Evolutionary conservation across 805 yeast species (phyloP), one percentile per base, ranked within the genome.

Genomic region (Clavispora asparagi): DNA sequence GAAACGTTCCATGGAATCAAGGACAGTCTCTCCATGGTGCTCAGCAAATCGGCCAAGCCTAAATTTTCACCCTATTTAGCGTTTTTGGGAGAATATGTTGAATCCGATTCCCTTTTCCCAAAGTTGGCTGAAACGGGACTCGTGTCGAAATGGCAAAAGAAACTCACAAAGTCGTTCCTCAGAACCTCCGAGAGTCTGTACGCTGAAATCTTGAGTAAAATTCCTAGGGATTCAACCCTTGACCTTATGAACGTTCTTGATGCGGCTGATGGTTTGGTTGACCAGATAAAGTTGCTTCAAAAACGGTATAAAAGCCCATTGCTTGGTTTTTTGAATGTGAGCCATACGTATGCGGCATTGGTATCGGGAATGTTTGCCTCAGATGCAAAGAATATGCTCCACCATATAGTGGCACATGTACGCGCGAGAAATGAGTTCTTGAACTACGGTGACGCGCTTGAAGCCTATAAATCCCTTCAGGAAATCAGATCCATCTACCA

Each of bases 151-250:
- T 79, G 83, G 77, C 76, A 71, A 43, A 65, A 60, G 50, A 62
- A 63, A 40, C 56, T 73, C 25, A 58, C 67, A 2, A 68, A 64
- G 40, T 35, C 70, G 1, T 54, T 74, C 11, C 54, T 72, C 7
- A 55, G 69, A 36, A 57, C 60, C n/a, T 59, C 76, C 2, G 75
- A 70, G 42, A 39, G 56, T 4, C 59, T 73, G 48, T 73, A 73
- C 44, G 73, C 73, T 7, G 68, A 63, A 16, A 54, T 67, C 27
- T 56, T 72, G 17, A 67, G 72, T 3, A 63, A 63, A 7, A 66
- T 86, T n/a, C 94, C 95, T 0, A 67, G 85, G 49, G 77, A 73
- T 56, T 68, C 71, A 36, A 68, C 81, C 0, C 60, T 85, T 7
- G 78, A 72, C 35, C 64, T 83, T 2, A 56, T 71, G 25, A 85